phyloP scores from a whole-genome alignment of 768 basidiomycete species.

The Coprinopsis sp. region DNA sequence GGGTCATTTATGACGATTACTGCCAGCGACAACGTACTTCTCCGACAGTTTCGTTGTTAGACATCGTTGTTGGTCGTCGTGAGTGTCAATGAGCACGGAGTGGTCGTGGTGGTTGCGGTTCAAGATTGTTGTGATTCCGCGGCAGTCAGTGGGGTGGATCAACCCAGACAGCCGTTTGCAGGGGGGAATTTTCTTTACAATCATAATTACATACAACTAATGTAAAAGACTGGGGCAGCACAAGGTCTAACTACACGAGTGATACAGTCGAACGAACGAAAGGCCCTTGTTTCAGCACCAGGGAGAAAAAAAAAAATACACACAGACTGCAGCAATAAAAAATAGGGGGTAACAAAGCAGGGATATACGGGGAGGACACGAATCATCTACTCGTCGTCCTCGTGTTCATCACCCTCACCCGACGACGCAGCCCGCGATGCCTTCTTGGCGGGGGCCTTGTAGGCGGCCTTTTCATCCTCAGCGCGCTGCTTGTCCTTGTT shows the following conservation, averaged over 20 bases:
- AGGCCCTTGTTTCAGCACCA: neutral
- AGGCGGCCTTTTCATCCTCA: constrained; percentile 68
- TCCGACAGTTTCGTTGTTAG: constrained; percentile 23
- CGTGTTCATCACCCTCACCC: constrained; percentile 30
- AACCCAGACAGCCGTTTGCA: too few relatives aligned
- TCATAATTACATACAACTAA: constrained; percentile 12
- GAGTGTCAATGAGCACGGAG: neutral
- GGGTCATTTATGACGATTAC: too few relatives aligned
- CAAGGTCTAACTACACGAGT: neutral
- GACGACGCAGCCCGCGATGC: constrained; percentile 1
- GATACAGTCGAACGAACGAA: constrained; percentile 8
- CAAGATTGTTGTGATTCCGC: neutral
- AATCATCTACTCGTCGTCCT: constrained; percentile 28
- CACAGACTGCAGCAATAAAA: constrained; percentile 1
- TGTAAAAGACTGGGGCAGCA: neutral
- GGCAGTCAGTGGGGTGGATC: neutral
- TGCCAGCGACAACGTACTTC: constrained; percentile 25
- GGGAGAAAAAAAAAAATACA: constrained; percentile 1
- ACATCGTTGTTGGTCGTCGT: neutral
- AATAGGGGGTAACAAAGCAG: constrained; percentile 3
- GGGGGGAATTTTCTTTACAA: too few relatives aligned
- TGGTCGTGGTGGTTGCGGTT: constrained; percentile 6
- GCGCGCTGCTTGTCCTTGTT: constrained; percentile 83
- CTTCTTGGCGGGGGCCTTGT: constrained; percentile 18
- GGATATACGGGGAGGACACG: neutral